phyloP scores from a whole-genome alignment of 345 rosid genomes.

The Euphorbia peplus region DNA sequence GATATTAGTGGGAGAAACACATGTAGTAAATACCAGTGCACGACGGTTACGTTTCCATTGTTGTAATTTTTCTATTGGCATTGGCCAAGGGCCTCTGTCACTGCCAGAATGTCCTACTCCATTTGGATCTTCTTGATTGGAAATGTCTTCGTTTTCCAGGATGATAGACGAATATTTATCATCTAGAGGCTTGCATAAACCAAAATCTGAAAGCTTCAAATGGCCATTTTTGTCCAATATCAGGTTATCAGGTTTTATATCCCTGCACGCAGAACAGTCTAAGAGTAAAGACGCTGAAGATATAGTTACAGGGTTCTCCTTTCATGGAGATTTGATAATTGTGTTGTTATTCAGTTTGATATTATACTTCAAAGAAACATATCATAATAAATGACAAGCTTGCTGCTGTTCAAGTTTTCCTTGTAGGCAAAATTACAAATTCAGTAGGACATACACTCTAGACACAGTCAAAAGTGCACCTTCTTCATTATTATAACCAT shows the following conservation, averaged over 20 bases:
- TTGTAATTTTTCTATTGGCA: constrained; percentile 74
- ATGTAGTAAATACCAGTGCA: constrained; percentile 61
- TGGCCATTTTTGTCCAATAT: constrained; percentile 92
- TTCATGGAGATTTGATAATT: not conserved
- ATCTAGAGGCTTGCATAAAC: constrained; percentile 94
- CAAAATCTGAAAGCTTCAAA: constrained; percentile 98
- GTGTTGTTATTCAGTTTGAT: not conserved
- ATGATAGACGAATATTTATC: constrained; percentile 79
- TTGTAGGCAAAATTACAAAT: not conserved
- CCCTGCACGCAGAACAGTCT: constrained; percentile 52
- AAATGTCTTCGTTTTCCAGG: constrained; percentile 66
- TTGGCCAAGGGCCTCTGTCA: constrained; percentile 65
- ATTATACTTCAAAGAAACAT: not conserved
- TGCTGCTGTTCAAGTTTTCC: not conserved
- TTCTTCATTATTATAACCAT: not conserved
- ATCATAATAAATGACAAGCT: not conserved
- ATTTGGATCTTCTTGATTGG: constrained; percentile 45
- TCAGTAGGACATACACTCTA: not conserved
- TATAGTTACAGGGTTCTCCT: not conserved
- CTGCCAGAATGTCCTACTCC: constrained; percentile 37
- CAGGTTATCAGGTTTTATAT: constrained; percentile 95
- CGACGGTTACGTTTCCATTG: constrained; percentile 97
- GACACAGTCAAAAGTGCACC: not conserved
- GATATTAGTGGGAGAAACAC: constrained; percentile 2
- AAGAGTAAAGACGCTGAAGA: constrained; percentile 16